Percentiles rank a stretch among this genome's conserved stretches.
These are phyloP conservation scores for Clitopilus passeckerianus DNA, from an alignment of 768 basidiomycete genomes.

Conservation along the genomic window DNA sequence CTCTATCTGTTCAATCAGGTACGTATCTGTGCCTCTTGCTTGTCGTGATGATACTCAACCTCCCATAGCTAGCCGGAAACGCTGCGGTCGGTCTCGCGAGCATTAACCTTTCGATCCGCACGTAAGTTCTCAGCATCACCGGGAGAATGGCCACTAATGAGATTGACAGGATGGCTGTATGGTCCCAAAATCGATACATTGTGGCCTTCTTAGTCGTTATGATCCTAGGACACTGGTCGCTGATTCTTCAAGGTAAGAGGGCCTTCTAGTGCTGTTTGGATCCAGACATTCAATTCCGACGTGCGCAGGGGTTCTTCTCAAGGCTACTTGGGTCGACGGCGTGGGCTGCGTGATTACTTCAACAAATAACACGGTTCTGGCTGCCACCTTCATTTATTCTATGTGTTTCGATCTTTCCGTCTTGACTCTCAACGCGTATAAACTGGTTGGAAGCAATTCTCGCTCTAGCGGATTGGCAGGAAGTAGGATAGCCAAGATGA, in stretches of 20 bases:
- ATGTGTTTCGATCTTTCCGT: constrained; percentile 71
- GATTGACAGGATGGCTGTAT: constrained; percentile 49
- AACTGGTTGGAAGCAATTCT: constrained; percentile 32
- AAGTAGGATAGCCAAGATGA: constrained; percentile 52
- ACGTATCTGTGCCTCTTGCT: not conserved
- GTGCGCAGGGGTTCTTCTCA: constrained; percentile 50
- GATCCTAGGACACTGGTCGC: constrained; percentile 66
- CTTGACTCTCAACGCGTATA: constrained; percentile 54
- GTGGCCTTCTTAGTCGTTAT: constrained; percentile 44
- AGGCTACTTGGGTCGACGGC: constrained; percentile 45
- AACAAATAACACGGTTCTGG: constrained; percentile 60
- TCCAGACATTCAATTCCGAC: not conserved
- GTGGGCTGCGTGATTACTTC: constrained; percentile 48
- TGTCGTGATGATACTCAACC: constrained; percentile 2
- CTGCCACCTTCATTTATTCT: constrained; percentile 70
- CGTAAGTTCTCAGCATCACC: constrained; percentile 27
- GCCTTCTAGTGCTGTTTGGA: not conserved
- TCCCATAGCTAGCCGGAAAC: constrained; percentile 22
- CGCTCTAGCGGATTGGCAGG: constrained; percentile 19
- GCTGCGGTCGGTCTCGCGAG: constrained; percentile 55
- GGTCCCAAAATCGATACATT: constrained; percentile 54
- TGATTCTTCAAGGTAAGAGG: constrained; percentile 59
- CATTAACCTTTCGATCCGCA: constrained; percentile 55
- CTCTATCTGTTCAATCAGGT: constrained; percentile 64
- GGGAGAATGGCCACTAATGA: not conserved